A percentile compares a stretch with the other conserved stretches of the same genome.
Evolutionary conservation across 2,329 filamentous ascomycete genomes (phyloP).

Genomic region (Fusarium foetens): DNA sequence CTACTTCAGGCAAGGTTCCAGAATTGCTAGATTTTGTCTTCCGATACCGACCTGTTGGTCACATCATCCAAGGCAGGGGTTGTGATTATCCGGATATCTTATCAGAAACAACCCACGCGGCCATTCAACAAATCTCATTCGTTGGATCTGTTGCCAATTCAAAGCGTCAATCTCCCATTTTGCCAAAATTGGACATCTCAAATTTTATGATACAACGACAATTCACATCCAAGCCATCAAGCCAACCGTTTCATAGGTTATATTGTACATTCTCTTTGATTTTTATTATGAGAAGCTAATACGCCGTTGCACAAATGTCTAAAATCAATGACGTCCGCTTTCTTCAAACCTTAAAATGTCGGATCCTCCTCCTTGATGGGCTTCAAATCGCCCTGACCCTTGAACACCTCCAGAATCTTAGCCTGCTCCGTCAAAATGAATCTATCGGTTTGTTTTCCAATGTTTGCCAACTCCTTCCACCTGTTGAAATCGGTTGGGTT

Average conservation of each 20-base stretch:
- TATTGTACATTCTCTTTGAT: fast-evolving
- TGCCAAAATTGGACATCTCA: neutral
- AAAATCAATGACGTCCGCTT: neutral
- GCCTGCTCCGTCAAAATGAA: constrained; percentile 65
- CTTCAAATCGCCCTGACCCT: constrained; percentile 58
- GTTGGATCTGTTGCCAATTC: too few species aligned
- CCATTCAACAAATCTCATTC: neutral
- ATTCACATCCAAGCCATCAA: fast-evolving
- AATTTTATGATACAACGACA: neutral
- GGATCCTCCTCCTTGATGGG: constrained; percentile 52
- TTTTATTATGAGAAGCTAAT: too few species aligned
- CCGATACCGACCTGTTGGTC: neutral
- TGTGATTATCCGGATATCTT: neutral
- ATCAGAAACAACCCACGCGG: neutral
- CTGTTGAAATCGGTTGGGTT: constrained; percentile 60
- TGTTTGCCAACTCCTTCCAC: constrained; percentile 60
- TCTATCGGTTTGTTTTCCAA: constrained; percentile 62
- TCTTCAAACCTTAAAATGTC: neutral
- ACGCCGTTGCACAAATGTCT: fast-evolving
- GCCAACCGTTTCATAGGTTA: fast-evolving
- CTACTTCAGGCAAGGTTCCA: neutral
- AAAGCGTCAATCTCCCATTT: neutral
- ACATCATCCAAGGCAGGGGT: neutral
- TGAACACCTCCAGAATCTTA: constrained; percentile 60
- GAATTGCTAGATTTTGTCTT: neutral